Evolutionary conservation across 148 eudicot genomes (phyloP).

Genomic region (Rhododendron griersonianum): DNA sequence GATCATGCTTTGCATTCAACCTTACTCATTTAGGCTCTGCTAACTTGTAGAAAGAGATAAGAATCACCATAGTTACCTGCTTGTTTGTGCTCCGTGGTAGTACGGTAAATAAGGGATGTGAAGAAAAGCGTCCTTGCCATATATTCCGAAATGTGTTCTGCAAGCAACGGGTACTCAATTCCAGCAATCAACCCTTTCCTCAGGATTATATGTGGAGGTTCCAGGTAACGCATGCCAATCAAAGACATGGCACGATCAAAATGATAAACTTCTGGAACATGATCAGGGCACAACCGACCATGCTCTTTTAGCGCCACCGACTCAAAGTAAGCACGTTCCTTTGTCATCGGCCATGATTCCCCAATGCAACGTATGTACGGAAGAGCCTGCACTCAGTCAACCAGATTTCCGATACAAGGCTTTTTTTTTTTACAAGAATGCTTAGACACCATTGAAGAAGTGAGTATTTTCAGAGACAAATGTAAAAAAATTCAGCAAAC

Average conservation of each 20-base stretch:
- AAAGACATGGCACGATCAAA: slow-evolving; percentile 82
- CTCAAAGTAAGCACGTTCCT: slow-evolving; percentile 92
- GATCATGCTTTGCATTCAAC: background rate
- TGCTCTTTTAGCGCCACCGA: slow-evolving; percentile 60
- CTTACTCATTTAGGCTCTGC: background rate
- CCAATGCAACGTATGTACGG: slow-evolving; percentile 98
- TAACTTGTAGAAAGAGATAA: background rate
- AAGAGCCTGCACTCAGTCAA: slow-evolving; percentile 55
- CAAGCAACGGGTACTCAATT: slow-evolving; percentile 77
- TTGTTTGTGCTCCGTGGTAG: slow-evolving; percentile 83
- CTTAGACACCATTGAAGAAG: background rate
- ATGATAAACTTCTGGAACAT: slow-evolving; percentile 94
- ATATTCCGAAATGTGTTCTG: slow-evolving; percentile 78
- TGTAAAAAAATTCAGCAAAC: background rate
- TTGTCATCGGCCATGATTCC: slow-evolving; percentile 95
- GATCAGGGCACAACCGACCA: slow-evolving; percentile 71
- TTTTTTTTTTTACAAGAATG: background rate
- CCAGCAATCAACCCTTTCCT: slow-evolving; percentile 95
- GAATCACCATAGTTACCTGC: slow-evolving; percentile 37
- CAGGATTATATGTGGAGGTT: slow-evolving; percentile 93
- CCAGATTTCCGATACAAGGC: background rate
- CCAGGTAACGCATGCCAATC: slow-evolving; percentile 95
- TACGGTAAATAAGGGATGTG: slow-evolving; percentile 80
- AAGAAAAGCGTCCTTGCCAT: slow-evolving; percentile 78
- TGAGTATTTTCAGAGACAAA: background rate